Evolutionary conservation across 169 alveolate species (phyloP).

Genomic region (Eimeria necatrix): DNA sequence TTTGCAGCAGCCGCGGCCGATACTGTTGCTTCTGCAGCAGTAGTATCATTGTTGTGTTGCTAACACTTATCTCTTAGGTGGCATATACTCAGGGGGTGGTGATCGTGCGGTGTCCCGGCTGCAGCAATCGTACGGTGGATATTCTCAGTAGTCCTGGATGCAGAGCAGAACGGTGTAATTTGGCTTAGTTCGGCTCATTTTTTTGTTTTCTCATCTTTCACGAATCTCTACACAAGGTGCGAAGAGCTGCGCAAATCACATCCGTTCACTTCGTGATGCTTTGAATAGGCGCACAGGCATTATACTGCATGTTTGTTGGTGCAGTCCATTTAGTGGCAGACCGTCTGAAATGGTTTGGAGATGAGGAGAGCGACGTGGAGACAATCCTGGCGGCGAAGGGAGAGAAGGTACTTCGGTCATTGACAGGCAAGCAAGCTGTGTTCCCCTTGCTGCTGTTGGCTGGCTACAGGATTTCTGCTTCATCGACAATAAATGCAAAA

Average conservation of each 20-base stretch:
- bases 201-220: no score
- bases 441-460: background rate
- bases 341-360: slow-evolving; percentile 50
- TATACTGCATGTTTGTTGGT: background rate
- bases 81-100: slow-evolving; percentile 51
- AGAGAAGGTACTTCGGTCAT: slow-evolving; percentile 21
- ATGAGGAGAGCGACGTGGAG: slow-evolving; percentile 55
- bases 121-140: background rate
- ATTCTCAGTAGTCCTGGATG: no score
- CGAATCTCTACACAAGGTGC: no score
- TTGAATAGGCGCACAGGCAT: no score
- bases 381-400: slow-evolving; percentile 71
- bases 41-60: background rate
- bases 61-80: background rate
- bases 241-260: no score
- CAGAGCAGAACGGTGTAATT: no score
- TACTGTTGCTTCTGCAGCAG: background rate
- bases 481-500: no score
- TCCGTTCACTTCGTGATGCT: background rate
- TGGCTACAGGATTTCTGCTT: no score
- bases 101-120: slow-evolving; percentile 51
- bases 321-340: slow-evolving; percentile 85
- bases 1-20: background rate
- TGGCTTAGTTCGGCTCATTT: no score
- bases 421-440: slow-evolving; percentile 69